Evolutionary conservation across 306 rosid species (phyloP).

Genomic region (Rosa lucieae): DNA sequence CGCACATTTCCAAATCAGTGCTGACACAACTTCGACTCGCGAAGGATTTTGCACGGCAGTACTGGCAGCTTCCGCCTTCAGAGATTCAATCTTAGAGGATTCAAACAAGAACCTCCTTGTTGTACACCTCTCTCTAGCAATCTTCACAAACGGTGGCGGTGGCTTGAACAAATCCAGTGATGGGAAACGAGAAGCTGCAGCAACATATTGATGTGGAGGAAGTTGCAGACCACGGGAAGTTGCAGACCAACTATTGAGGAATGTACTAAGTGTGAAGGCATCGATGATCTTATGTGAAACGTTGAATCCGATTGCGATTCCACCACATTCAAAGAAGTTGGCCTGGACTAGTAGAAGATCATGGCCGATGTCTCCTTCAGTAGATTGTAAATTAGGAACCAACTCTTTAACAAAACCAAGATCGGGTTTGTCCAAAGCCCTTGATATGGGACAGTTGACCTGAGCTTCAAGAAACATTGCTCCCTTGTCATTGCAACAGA

Average conservation of each 20-base stretch:
- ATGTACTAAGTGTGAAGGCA: not conserved
- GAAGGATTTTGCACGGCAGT: slow-evolving; percentile 19
- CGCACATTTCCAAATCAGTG: not conserved
- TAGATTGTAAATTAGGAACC: not conserved
- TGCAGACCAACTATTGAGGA: slow-evolving; percentile 21
- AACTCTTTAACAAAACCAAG: not conserved
- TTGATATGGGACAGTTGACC: not conserved
- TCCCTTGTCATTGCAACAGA: slow-evolving; percentile 23
- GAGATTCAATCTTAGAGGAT: slow-evolving; percentile 1
- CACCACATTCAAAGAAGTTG: slow-evolving; percentile 25
- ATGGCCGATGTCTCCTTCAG: not conserved
- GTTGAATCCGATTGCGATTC: slow-evolving; percentile 9
- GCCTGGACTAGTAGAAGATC: slow-evolving; percentile 1
- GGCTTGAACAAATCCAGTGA: not conserved
- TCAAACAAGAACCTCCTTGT: slow-evolving; percentile 40
- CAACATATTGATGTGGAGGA: slow-evolving; percentile 5
- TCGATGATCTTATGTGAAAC: slow-evolving; percentile 24
- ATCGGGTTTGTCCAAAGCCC: slow-evolving; percentile 5
- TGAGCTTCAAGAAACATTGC: slow-evolving; percentile 15
- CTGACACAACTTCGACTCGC: slow-evolving; percentile 11
- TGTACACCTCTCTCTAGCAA: slow-evolving; percentile 24
- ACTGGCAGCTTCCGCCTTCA: slow-evolving; percentile 11
- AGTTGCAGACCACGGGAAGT: not conserved
- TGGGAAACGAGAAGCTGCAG: not conserved
- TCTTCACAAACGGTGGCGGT: not conserved